Evolutionary conservation across 2,329 filamentous ascomycete species (phyloP).

Genomic region (Helicocarpus griseus): DNA sequence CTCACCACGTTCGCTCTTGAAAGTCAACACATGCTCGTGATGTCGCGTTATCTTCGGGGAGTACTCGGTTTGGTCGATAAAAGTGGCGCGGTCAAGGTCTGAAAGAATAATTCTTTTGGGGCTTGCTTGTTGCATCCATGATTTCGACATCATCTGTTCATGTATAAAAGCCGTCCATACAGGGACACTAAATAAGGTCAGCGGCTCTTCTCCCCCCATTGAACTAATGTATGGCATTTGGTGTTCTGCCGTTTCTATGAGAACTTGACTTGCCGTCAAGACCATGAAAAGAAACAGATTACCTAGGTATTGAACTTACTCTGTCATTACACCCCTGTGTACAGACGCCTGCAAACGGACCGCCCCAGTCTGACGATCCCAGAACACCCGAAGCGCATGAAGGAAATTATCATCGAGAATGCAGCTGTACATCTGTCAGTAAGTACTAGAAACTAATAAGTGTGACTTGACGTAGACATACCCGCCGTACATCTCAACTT

Average conservation of each 20-base stretch:
- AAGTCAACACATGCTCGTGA: constrained; percentile 33
- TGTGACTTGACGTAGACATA: constrained; percentile 19
- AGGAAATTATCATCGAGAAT: constrained; percentile 44
- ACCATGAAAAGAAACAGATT: background rate
- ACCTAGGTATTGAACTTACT: constrained; percentile 22
- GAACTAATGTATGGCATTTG: background rate
- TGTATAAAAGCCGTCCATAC: constrained; percentile 54
- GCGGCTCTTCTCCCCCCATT: background rate
- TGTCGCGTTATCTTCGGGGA: constrained; percentile 25
- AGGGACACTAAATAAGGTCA: constrained; percentile 33
- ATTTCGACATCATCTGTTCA: constrained; percentile 34
- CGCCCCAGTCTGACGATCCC: constrained; percentile 41
- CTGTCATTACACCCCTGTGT: constrained; percentile 41
- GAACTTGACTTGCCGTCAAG: too few species aligned
- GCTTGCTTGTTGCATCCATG: constrained; percentile 39
- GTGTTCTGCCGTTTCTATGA: too few species aligned
- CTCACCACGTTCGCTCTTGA: constrained; percentile 25
- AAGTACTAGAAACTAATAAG: background rate
- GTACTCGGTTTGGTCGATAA: constrained; percentile 41
- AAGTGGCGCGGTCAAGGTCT: constrained; percentile 44
- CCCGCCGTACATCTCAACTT: constrained; percentile 43
- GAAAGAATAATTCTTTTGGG: constrained; percentile 38
- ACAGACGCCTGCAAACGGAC: constrained; percentile 50
- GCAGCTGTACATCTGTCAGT: constrained; percentile 28
- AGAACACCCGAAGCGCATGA: constrained; percentile 47